Base-by-base conservation (phyloP, 768 basidiomycete species). In the Candolleomyces eurysporus region DNA sequence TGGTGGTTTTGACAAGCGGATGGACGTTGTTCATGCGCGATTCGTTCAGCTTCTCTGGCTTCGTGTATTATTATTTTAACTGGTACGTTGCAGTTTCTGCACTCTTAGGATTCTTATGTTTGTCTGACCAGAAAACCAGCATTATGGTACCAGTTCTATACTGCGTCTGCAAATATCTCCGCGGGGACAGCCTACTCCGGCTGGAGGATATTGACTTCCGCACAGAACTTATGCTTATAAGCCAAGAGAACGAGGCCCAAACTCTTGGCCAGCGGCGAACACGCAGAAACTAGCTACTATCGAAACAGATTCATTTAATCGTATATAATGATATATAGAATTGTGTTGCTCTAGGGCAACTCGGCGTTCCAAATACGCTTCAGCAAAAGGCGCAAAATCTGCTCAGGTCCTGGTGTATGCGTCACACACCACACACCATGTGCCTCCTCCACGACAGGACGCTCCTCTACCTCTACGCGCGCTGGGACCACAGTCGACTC, bases 341-440 rank as follows among this genome's bases (percentile, higher is more conserved):
- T 16, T 4, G 56, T 10, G 7, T 31, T 11, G 26, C 43, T 42
- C 57, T 31, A 21, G 14, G 30, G 50, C 43, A 61, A 9, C 22
- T 63, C 57, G 19, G 49, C 62, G 46, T 59, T 59, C 65, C 65
- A 66, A 4, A 66, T 57, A 36, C 65, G 45, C 42, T 53, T 55
- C 8, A 66, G 48, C 30, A 66, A 19, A 14, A 66, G n/a, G 16
- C 59, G 52, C 11, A 65, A 46, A 48, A 92, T 75, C 0, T 60
- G 69, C 30, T 75, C 73, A 6, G 82, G 76, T 4, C 91, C 91
- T n/a, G 91, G 91, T 11, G 90, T 92, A 45, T 75, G 61, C n/a
- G 75, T 76, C 19, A 91, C 66, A 63, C 81, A 84, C 45, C 75
- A 66, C 26, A 88, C 72, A 0, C 81, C 81, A 58, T 63, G 65